Base-by-base conservation (phyloP, 305 asterid genomes). In the Fraxinus nigra region DNA sequence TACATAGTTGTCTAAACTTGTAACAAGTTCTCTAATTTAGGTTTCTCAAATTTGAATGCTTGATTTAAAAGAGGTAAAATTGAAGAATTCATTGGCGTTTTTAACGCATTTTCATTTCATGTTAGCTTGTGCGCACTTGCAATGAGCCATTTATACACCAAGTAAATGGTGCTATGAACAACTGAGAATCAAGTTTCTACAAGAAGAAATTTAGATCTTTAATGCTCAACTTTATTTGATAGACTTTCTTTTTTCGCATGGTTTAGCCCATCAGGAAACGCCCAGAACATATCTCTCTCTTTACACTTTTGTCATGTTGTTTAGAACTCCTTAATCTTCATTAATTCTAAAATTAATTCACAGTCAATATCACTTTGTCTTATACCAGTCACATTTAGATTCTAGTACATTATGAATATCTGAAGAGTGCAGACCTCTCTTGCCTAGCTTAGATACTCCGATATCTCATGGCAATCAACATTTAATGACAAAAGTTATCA, bases 251-350 rank as follows among this genome's bases (percentile, higher is more conserved):
- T 33, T 7, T 32, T 72, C 5, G 76, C 76, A 72, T 33, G 48
- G 48, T 86, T 56, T 82, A 30, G n/a, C 75, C 72, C 30, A 84
- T 48, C 79, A 40, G 37, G 33, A 56, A 54, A 73, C 2, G 72
- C 22, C 63, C 67, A 22, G 73, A 40, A 46, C 2, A 3, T 59
- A 16, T 75, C 34, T 14, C 56, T 46, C 13, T 24, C 46, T 48
- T 38, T 18, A 37, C 74, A 54, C 69, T 35, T 48, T 69, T 65
- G 63, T 30, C 78, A 83, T 83, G 28, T 77, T 46, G 72, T 40
- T 69, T 38, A 30, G 26, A 63, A 75, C 33, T 40, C 22, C 37
- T 33, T 16, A 48, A 67, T 48, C 54, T 75, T 75, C 76, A 37
- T 8, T 22, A 72, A 54, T 35, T 48, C 7, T 16, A 28, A 4